Evolutionary conservation across 2,329 filamentous ascomycete genomes (phyloP).

Genomic region (Harringtonia lauricola): DNA sequence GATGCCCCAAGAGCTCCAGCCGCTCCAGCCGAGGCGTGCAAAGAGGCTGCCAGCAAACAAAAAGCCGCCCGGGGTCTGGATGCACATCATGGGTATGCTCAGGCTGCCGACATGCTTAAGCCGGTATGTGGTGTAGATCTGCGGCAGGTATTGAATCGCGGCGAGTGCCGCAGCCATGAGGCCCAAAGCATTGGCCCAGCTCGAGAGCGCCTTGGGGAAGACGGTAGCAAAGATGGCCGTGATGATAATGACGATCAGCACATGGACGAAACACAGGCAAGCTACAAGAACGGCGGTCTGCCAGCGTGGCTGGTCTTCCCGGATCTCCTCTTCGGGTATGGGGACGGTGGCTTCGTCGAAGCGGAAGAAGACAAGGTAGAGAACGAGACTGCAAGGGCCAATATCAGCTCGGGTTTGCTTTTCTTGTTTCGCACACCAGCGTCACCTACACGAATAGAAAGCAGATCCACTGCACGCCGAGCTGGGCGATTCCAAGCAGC

Average conservation of each 20-base stretch:
- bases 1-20: constrained; percentile 94
- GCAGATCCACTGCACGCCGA: constrained; percentile 84
- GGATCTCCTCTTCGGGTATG: constrained; percentile 33
- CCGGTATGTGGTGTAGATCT: constrained; percentile 84
- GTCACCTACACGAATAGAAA: constrained; percentile 75
- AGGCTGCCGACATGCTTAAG: constrained; percentile 81
- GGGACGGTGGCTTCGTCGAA: constrained; percentile 42
- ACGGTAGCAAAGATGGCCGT: constrained; percentile 56
- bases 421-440: neutral
- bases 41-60: constrained; percentile 81
- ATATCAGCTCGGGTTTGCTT: no score
- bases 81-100: constrained; percentile 96
- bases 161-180: constrained; percentile 69
- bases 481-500: constrained; percentile 78
- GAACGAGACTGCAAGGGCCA: constrained; percentile 53
- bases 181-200: constrained; percentile 80
- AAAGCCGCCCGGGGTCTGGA: constrained; percentile 88
- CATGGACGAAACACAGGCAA: constrained; percentile 61
- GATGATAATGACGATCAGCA: constrained; percentile 57
- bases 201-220: constrained; percentile 51
- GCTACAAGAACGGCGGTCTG: constrained; percentile 71
- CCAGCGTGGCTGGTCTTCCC: constrained; percentile 52
- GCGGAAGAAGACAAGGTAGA: constrained; percentile 94
- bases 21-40: constrained; percentile 63
- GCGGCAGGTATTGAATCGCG: constrained; percentile 84